A percentile compares a stretch with the other conserved stretches of the same genome.
phyloP scores from a whole-genome alignment of 1,284 basidiomycete genomes.

The Entoloma clypeatum region DNA sequence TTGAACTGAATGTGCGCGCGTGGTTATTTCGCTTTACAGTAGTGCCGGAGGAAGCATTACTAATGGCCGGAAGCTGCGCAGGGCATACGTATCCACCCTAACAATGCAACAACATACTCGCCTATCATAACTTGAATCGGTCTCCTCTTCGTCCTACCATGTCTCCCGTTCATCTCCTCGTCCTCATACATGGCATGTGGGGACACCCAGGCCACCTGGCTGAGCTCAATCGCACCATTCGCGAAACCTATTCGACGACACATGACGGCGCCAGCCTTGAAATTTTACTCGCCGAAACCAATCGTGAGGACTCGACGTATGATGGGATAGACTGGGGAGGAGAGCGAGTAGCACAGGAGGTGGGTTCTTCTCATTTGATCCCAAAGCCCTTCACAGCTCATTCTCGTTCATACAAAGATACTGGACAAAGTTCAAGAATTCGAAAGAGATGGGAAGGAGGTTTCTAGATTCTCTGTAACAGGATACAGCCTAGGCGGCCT shows the following conservation, averaged over 20 bases:
- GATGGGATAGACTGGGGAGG: slow-evolving; percentile 76
- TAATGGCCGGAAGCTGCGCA: no score
- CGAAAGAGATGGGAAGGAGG: slow-evolving; percentile 47
- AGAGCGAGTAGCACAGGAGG: slow-evolving; percentile 50
- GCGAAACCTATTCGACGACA: slow-evolving; percentile 27
- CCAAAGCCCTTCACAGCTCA: neutral
- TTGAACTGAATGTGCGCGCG: no score
- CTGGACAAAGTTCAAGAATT: slow-evolving; percentile 48
- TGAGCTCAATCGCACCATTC: slow-evolving; percentile 35
- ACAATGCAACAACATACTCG: no score
- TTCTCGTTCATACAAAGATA: slow-evolving; percentile 6
- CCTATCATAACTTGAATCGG: no score
- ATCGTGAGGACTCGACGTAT: slow-evolving; percentile 58
- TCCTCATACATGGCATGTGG: slow-evolving; percentile 85
- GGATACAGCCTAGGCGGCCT: slow-evolving; percentile 85
- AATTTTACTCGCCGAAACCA: slow-evolving; percentile 50
- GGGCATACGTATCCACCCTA: no score
- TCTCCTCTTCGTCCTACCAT: slow-evolving; percentile 13
- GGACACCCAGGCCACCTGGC: slow-evolving; percentile 54
- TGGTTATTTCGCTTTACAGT: no score
- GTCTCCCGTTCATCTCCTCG: slow-evolving; percentile 50
- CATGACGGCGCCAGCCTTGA: slow-evolving; percentile 36
- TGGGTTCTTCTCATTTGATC: slow-evolving; percentile 7
- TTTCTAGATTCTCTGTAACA: slow-evolving; percentile 66
- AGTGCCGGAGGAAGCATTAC: no score